Conservation (phyloP, 2,329 filamentous ascomycete species). For the Fusarium verticillioides region DNA sequence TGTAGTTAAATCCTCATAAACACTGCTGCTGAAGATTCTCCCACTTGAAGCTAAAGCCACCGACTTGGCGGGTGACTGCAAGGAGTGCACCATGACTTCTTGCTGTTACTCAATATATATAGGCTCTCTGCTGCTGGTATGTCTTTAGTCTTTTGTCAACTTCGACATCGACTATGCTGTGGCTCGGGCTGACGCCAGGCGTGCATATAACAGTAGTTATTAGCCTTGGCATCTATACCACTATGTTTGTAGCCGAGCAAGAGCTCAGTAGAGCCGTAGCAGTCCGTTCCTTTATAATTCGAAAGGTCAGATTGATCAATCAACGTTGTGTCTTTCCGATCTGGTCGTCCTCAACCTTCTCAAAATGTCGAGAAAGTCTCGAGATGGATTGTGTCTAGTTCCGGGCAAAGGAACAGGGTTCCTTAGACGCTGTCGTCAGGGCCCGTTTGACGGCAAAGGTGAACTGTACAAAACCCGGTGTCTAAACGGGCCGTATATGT, state of each 20-base stretch:
- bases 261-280: not conserved
- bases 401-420: not conserved
- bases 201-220: not conserved
- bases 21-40: not conserved
- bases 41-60: not conserved
- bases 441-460: not conserved
- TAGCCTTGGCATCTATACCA: not conserved
- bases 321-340: not conserved
- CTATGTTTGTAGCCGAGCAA: fast-evolving
- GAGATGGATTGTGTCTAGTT: fast-evolving
- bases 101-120: not conserved
- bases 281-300: not conserved
- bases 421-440: not conserved
- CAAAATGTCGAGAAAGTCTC: not conserved
- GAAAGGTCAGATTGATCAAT: not conserved
- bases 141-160: not conserved
- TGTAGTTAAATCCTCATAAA: not conserved
- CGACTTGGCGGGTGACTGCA: not conserved
- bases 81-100: not conserved
- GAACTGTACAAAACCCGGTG: not conserved
- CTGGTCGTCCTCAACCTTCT: not conserved
- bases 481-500: fast-evolving
- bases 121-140: not conserved
- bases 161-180: not conserved
- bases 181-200: not conserved